These are phyloP conservation scores for Iris macrosiphon DNA, from an alignment of 106 monocot species.

Conservation along the genomic window DNA sequence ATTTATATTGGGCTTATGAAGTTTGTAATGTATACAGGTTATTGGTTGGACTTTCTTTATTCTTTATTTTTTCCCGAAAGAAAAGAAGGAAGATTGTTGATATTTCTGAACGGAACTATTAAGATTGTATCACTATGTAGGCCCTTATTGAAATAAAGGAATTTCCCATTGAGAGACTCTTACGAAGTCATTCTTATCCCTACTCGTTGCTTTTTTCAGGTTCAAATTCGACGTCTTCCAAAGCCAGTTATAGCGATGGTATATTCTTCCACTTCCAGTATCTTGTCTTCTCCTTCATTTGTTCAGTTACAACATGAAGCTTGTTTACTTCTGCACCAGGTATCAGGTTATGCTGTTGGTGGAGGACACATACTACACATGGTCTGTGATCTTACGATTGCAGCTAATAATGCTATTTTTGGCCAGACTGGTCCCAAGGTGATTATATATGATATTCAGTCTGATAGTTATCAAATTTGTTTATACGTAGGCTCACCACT, in stretches of 20 bases:
- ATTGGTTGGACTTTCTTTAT: too few relatives aligned
- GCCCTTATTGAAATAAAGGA: too few relatives aligned
- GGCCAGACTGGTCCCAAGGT: constrained; percentile 91
- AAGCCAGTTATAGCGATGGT: constrained; percentile 99
- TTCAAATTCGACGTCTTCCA: constrained; percentile 89
- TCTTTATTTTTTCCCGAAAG: too few relatives aligned
- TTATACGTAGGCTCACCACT: too few relatives aligned
- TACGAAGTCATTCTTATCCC: not conserved
- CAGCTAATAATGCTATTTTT: constrained; percentile 96
- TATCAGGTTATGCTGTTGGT: constrained; percentile 94
- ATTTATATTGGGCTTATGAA: too few relatives aligned
- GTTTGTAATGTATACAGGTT: too few relatives aligned
- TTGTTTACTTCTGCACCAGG: constrained; percentile 29
- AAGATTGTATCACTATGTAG: too few relatives aligned
- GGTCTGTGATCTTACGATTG: constrained; percentile 96
- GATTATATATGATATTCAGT: not conserved
- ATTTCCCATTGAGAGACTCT: too few relatives aligned
- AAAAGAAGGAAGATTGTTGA: too few relatives aligned
- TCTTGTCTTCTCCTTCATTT: not conserved
- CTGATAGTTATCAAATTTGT: too few relatives aligned
- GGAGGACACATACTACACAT: constrained; percentile 90
- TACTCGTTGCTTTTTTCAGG: constrained; percentile 31
- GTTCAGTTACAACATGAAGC: too few relatives aligned
- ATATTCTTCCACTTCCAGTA: constrained; percentile 12
- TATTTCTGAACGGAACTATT: too few relatives aligned